Evolutionary conservation across 768 basidiomycete species (phyloP).

Genomic region (Trametes villosa): DNA sequence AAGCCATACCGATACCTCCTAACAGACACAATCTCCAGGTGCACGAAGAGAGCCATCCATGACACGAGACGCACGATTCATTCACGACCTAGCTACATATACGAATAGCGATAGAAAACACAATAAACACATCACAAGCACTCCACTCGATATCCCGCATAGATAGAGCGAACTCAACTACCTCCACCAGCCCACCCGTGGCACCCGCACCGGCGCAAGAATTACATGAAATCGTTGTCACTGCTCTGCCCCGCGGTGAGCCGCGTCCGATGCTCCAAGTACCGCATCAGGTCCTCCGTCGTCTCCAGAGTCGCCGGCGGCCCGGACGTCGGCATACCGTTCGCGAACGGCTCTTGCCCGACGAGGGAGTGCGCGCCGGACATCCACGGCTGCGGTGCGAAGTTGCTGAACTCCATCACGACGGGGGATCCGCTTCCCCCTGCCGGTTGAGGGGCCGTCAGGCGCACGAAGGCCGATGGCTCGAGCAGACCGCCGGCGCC

Average conservation of each 20-base stretch:
- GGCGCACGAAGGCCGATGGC: constrained; percentile 5
- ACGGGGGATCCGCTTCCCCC: not conserved
- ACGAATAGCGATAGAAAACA: not conserved
- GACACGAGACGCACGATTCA: not conserved
- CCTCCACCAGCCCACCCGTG: too few relatives aligned
- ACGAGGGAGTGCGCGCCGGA: not conserved
- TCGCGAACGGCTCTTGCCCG: not conserved
- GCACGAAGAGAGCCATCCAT: too few relatives aligned
- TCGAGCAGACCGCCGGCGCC: constrained; percentile 17
- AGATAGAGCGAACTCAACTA: constrained; percentile 1
- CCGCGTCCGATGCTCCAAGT: constrained; percentile 30
- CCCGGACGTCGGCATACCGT: not conserved
- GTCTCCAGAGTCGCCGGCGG: constrained; percentile 27
- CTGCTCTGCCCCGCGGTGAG: constrained; percentile 21
- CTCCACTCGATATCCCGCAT: constrained; percentile 1
- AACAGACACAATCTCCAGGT: too few relatives aligned
- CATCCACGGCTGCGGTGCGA: constrained; percentile 21
- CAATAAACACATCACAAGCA: not conserved
- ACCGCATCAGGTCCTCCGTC: constrained; percentile 29
- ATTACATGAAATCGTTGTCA: constrained; percentile 26
- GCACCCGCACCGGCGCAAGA: too few relatives aligned
- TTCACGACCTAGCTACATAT: constrained; percentile 7
- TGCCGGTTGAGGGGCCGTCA: not conserved
- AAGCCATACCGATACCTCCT: too few relatives aligned
- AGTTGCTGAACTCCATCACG: constrained; percentile 24